Base-by-base conservation (phyloP, 164 flowering plant species). In the Sedum album region DNA sequence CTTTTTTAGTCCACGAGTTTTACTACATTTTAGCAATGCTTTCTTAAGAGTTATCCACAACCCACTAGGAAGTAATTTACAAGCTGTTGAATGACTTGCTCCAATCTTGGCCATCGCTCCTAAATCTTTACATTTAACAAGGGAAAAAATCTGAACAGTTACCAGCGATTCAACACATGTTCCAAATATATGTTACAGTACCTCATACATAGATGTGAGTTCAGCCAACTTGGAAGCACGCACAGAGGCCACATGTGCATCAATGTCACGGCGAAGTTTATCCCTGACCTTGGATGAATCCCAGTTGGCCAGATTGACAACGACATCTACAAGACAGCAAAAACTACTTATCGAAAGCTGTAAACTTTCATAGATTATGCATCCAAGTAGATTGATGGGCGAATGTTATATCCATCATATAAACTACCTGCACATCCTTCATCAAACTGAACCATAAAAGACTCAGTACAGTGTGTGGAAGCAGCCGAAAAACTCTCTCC, bases 191-290 rank as follows among this genome's bases (percentile, higher is more conserved):
- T 6, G 36, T 1, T 1, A 60, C 31, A 25, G 36, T 81, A 92
- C 99, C 97, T 95, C 97, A 76, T 81, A 90, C 1, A 53, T 64
- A 15, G 82, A 33, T 35, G 88, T 86, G 62, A 93, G 77, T 74
- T 91, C 95, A 74, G 93, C 80, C 55, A 93, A 76, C 76, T 89
- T 91, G 70, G 90, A 81, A 69, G 82, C 78, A n/a, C n/a, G 86
- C 57, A 93, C 87, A 70, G 87, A 79, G 70, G 82, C 78, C 74
- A 91, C 65, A 79, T 93, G 98, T 31, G 89, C 90, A 79, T 91
- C 91, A 21, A 91, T 85, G 80, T 93, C 98, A 74, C 95, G 96
- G 15, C 62, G 77, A 70, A 91, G 85, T 74, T 89, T 93, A 66
- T 93, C 97, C 69, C 89, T 79, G 49, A 78, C 83, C 85, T 81